Conservation (phyloP, 2,329 filamentous ascomycete genomes). For the Claviceps sp. region DNA sequence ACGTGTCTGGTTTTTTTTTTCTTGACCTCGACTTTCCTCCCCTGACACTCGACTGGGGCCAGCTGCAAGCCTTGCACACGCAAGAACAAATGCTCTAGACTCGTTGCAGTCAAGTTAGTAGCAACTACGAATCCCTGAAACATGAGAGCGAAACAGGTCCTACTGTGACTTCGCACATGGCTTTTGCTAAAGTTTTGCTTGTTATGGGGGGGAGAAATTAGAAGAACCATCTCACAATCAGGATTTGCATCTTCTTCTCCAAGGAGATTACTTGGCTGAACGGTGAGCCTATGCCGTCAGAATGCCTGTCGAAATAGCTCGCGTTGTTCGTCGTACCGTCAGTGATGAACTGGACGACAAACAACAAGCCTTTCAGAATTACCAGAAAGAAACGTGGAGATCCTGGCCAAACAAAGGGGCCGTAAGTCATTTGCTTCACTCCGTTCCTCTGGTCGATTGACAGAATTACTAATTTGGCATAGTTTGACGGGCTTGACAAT, state of each 20-base stretch:
- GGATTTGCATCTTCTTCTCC: not conserved
- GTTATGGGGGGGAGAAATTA: not conserved
- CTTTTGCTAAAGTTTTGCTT: not conserved
- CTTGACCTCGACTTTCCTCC: not conserved
- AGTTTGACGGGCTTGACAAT: constrained; percentile 58
- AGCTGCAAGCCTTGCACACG: not conserved
- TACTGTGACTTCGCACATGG: not conserved
- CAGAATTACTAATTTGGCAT: not conserved
- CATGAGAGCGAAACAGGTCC: not conserved
- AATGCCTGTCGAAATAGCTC: constrained; percentile 12
- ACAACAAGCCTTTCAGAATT: constrained; percentile 13
- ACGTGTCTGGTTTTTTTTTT: not conserved
- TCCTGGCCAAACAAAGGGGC: constrained; percentile 36
- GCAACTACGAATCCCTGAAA: not conserved
- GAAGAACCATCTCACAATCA: not conserved
- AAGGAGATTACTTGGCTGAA: not conserved
- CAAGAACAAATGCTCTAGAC: not conserved
- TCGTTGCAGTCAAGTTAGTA: not conserved
- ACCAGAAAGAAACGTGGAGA: constrained; percentile 20
- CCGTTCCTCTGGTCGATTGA: not conserved
- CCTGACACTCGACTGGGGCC: not conserved
- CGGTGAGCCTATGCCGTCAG: not conserved
- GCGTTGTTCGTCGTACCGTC: constrained; percentile 15
- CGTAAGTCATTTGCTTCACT: constrained; percentile 15
- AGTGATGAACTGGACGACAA: constrained; percentile 15